Evolutionary conservation across 2,329 filamentous ascomycete species (phyloP).

Genomic region (Colletotrichum scovillei): DNA sequence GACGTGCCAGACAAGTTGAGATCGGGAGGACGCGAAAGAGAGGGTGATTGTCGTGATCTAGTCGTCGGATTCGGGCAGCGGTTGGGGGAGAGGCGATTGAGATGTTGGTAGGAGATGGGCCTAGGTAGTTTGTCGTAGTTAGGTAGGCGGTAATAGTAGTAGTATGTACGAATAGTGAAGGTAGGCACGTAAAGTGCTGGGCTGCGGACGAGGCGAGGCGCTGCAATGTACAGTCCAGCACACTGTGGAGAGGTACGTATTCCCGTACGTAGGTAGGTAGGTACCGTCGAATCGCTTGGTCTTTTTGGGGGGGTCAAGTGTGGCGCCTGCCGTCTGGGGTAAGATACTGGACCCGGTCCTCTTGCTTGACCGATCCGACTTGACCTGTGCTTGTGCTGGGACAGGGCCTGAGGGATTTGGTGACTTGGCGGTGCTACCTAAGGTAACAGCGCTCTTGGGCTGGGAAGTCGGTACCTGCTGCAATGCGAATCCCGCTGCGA

Average conservation of each 20-base stretch:
- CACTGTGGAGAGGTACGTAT: conserved; percentile 24
- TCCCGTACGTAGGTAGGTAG: not conserved
- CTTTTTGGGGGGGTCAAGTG: conserved; percentile 3
- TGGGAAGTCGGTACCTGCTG: not conserved
- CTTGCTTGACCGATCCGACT: conserved; percentile 25
- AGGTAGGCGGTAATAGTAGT: conserved; percentile 13
- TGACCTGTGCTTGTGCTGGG: conserved; percentile 8
- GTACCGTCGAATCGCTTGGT: conserved; percentile 24
- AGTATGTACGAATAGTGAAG: conserved; percentile 1
- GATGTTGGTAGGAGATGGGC: conserved; percentile 23
- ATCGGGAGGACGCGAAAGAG: not conserved
- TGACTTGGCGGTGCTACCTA: not conserved
- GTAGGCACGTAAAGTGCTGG: conserved; percentile 28
- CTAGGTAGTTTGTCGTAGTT: conserved; percentile 14
- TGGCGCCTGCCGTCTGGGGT: conserved; percentile 31
- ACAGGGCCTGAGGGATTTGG: not conserved
- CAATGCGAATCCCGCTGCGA: not conserved
- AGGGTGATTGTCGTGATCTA: conserved; percentile 21
- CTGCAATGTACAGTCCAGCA: conserved; percentile 28
- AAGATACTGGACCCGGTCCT: conserved; percentile 23
- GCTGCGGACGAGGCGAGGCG: conserved; percentile 24
- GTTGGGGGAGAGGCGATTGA: conserved; percentile 10
- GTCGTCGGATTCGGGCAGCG: conserved; percentile 29
- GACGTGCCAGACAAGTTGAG: not conserved
- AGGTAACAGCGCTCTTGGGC: not conserved